Evolutionary conservation across 2,329 filamentous ascomycete genomes (phyloP), one percentile per base, ranked within the genome.

Genomic region (Aspergillus hortae): DNA sequence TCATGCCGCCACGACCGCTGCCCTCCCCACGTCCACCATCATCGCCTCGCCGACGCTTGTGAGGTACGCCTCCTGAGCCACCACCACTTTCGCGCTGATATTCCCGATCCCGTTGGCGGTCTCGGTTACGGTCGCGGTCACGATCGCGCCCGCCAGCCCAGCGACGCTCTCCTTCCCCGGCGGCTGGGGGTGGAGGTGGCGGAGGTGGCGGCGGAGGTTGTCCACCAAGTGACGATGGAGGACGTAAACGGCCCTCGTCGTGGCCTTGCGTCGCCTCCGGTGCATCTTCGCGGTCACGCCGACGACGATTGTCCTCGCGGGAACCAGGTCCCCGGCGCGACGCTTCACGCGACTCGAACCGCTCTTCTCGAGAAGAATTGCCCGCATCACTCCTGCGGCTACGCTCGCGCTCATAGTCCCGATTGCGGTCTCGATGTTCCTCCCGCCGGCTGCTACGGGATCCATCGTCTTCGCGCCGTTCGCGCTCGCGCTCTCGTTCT

Each of bases 11-110:
- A 32, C 72, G 64, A 14, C 57, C 61, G 33, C 60, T 60, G 35
- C 62, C 52, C 14, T 66, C 63, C 27, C 58, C 61, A 38, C 60
- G 62, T 46, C 59, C 62, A 33, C 58, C 58, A 41, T 67, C 66
- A 4, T 71, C 67, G 15, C 63, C 65, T 44, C 70, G 67, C 48
- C 68, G 66, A 48, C 70, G 70, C 52, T 73, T 73, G 49, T 70
- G 68, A 48, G 67, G 68, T 46, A 59, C 56, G 4, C 56, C 58
- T 27, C 63, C 58, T 25, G 62, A 59, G 21, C 59, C 55, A 15
- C 58, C 56, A 17, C 58, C 63, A 15, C 64, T 56, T 6, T 67
- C 65, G 17, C 66, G 66, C 23, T 61, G 53, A 41, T 65, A 61
- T 25, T 68, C 65, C 2, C 68, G 66, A 6, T 70, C 66, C 21